A percentile compares a stretch with the other conserved stretches of the same genome.
phyloP scores from a whole-genome alignment of 345 rosid genomes.

The Bruguiera sexangula region DNA sequence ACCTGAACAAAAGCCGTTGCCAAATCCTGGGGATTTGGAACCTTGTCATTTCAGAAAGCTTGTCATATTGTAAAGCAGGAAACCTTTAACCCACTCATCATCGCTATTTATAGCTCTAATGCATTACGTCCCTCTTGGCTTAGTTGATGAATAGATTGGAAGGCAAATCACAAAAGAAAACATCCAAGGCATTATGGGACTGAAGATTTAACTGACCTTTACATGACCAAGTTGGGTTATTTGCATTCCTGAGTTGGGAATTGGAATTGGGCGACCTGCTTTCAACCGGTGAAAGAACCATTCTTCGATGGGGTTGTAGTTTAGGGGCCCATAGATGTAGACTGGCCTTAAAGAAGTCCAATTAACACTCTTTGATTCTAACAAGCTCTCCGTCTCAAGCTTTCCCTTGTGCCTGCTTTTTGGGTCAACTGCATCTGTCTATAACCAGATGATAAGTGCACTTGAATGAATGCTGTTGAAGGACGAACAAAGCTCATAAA shows the following conservation, averaged over 20 bases:
- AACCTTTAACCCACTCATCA: background rate
- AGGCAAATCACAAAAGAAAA: background rate
- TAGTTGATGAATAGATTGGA: background rate
- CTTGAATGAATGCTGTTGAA: background rate
- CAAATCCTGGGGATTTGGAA: conserved; percentile 57
- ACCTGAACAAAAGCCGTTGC: conserved; percentile 72
- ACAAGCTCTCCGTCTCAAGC: conserved; percentile 73
- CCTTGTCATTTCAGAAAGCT: conserved; percentile 14
- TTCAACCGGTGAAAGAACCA: conserved; percentile 97
- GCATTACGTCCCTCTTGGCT: background rate
- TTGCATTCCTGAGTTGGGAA: conserved; percentile 82
- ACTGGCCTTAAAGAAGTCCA: conserved; percentile 95
- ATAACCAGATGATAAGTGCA: conserved; percentile 4
- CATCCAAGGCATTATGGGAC: background rate
- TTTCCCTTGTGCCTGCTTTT: conserved; percentile 99
- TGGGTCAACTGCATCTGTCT: conserved; percentile 91
- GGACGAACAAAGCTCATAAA: no score
- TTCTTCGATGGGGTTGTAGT: conserved; percentile 97
- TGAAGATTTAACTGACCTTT: conserved; percentile 49
- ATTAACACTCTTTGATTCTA: conserved; percentile 67
- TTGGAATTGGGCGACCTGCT: conserved; percentile 89
- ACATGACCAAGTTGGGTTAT: conserved; percentile 93
- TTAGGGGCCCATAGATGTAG: conserved; percentile 92
- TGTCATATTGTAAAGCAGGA: background rate
- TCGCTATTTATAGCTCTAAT: background rate